phyloP scores from a whole-genome alignment of 768 basidiomycete genomes.

The Phallus indusiatus region DNA sequence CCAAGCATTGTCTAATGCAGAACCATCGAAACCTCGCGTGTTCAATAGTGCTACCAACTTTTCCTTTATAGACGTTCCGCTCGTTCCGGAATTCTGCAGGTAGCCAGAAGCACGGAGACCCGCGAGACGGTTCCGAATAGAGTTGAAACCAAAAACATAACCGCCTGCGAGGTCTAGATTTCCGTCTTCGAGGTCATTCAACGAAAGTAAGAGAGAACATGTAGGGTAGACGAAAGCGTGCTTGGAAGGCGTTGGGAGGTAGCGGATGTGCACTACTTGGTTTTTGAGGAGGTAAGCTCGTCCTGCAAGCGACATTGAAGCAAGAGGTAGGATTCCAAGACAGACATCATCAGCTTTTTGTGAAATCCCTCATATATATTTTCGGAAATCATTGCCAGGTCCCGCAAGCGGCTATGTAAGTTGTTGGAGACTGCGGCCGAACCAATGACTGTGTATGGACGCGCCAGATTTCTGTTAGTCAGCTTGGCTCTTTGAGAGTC shows the following conservation, averaged over 20 bases:
- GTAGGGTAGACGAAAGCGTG: constrained; percentile 58
- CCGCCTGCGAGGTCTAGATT: constrained; percentile 38
- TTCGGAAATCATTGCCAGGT: too few species aligned
- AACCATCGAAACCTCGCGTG: constrained; percentile 18
- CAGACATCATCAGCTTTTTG: too few species aligned
- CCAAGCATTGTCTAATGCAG: constrained; percentile 44
- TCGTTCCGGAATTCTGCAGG: constrained; percentile 22
- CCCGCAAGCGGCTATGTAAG: too few species aligned
- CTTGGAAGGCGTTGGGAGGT: constrained; percentile 35
- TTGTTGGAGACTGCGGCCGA: too few species aligned
- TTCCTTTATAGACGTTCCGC: constrained; percentile 23
- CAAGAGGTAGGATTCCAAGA: too few species aligned
- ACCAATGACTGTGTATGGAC: too few species aligned
- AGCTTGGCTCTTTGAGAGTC: too few species aligned
- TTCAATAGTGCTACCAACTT: constrained; percentile 33
- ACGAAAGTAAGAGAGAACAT: constrained; percentile 43
- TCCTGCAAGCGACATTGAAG: not conserved
- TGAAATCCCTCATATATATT: too few species aligned
- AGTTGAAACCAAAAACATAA: constrained; percentile 48
- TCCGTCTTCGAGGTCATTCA: constrained; percentile 41
- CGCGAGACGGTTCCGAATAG: constrained; percentile 30
- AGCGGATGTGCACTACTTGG: constrained; percentile 42
- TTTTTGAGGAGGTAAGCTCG: constrained; percentile 41
- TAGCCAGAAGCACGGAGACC: constrained; percentile 40
- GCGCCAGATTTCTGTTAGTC: too few species aligned